Percentiles rank a stretch among this genome's conserved stretches.
These are phyloP conservation scores for Triticum turgidum DNA, from an alignment of 176 grass and related monocot species.

Conservation along the genomic window DNA sequence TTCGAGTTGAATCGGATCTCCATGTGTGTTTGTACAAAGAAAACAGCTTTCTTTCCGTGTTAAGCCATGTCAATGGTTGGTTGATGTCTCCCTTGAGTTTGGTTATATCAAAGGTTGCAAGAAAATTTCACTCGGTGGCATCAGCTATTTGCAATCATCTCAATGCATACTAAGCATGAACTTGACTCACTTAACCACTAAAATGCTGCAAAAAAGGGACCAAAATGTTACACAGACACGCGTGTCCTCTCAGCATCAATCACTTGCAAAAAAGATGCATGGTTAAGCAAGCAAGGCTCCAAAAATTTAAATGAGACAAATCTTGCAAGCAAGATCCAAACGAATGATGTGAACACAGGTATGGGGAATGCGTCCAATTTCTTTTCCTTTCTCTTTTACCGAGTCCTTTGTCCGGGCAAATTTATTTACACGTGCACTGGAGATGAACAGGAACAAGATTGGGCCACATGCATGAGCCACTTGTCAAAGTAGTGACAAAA, in stretches of 20 bases:
- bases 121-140: not conserved
- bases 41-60: conserved; percentile 13
- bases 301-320: not conserved
- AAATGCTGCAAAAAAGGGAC: not conserved
- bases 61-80: conserved; percentile 36
- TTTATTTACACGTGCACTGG: conserved; percentile 10
- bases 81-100: not conserved
- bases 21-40: conserved; percentile 63
- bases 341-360: not conserved
- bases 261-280: not conserved
- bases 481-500: conserved; percentile 22
- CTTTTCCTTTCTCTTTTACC: not conserved
- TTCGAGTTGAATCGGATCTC: conserved; percentile 47
- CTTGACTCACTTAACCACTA: not conserved
- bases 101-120: conserved; percentile 29
- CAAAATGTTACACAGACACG: not conserved
- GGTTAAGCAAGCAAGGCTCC: not conserved
- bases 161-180: not conserved
- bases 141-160: not conserved
- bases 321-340: conserved; percentile 11
- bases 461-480: conserved; percentile 1
- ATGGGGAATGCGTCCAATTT: conserved; percentile 1
- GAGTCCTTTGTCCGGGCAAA: conserved; percentile 5
- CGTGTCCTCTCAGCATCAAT: not conserved
- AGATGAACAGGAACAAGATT: conserved; percentile 3